Evolutionary conservation across 306 rosid genomes (phyloP), one percentile per base, ranked within the genome.

Genomic region (Elaeagnus macrophylla): DNA sequence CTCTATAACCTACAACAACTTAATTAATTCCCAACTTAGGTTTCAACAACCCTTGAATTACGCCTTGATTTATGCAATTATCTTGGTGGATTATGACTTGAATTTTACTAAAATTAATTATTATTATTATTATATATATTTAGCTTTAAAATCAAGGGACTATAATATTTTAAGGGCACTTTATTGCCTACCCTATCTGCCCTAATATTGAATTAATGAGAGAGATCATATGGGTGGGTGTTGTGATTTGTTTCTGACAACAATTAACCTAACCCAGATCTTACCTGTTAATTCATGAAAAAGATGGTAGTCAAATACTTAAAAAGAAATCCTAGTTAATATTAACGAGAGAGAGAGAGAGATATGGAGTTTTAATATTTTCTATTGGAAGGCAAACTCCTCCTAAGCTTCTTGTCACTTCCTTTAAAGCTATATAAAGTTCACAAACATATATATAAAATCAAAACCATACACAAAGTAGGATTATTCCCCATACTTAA

Each of bases 11-110:
- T 25, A 25, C 4, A 25, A 25, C 32, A 25, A 2, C 32, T 25
- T 25, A 25, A 25, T 25, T 25, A 12, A 45, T 39, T 35, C 53
- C 17, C 61, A 48, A 70, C 78, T 71, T 78, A 66, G 88, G 60
- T 76, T 82, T 83, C 83, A 83, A 67, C 79, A 70, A 66, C 68
- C 95, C 95, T 67, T 75, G 59, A 86, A 81, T 83, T 78, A 76
- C 86, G 93, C 93, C 95, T 55, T 72, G 75, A 78, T 83, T 86
- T 64, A 75, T 66, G 88, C 72, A 78, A 78, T 76, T 72, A 54
- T 69, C 58, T 72, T 44, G 69, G 80, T 60, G 70, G 48, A 71
- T 56, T 57, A 57, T 49, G 79, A 76, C 59, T 48, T 64, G 17
- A 53, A 58, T 13, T 6, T n/a, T 67, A 12, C 18, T 18, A 25